Evolutionary conservation across 495 filamentous ascomycete species (phyloP), one percentile per base, ranked within the genome.

Genomic region (Terfezia boudieri): DNA sequence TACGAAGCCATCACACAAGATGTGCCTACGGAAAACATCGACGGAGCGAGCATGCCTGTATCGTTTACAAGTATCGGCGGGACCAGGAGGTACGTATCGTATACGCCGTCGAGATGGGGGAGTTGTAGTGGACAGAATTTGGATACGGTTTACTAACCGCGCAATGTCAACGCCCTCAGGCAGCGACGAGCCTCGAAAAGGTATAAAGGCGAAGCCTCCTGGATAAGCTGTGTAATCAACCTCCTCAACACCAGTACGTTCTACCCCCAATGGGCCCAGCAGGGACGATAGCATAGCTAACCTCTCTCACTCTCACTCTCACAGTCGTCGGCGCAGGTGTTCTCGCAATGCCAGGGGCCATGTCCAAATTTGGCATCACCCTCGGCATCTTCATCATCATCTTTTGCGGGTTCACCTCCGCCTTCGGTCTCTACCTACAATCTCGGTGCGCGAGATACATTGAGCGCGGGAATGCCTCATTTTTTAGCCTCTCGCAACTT

Each of bases 251-350:
- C 90, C 7, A 96, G 82, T 85, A 75, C 52, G 74, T 20, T 36
- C 51, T 20, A 23, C 26, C 16, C 50, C 32, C 43, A 49, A 16
- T 49, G n/a, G 20, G 4, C 8, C 20, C n/a, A 49, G 8, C 43
- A 22, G 12, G 5, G n/a, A 16, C 8, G 16, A 37, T 50, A 53
- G 51, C 49, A 46, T 55, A 23, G 54, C 26, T 32, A 32, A 32
- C 26, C 4, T 7, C 26, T 32, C 60, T 66, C 35, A 61, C 46
- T 7, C 20, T 16, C 26, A 2, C n/a, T 37, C 8, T 46, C 63
- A n/a, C n/a, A 93, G 86, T 95, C 60, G 75, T 98, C 62, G 90
- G 90, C 43, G 90, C 90, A 49, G 90, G 90, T 41, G 83, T 92
- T 2, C 77, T 98, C 16, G 87, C 88, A 17, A 95, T 94, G 88